Conservation (phyloP, 208 protist genomes). For the Chromosphaera perkinsii region DNA sequence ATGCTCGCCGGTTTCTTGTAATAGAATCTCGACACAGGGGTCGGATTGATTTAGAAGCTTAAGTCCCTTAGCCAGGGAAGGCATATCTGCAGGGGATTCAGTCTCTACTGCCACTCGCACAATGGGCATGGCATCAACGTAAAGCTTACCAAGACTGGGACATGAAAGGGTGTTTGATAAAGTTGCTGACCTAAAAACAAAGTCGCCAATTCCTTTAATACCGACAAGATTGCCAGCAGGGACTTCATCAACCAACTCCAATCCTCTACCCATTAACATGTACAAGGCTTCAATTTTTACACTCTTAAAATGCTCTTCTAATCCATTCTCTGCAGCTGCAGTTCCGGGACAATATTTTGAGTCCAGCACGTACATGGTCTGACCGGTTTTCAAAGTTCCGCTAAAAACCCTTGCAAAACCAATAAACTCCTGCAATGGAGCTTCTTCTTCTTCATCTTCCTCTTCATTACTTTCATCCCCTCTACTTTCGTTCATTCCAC, state of each 20-base stretch:
- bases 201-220: conserved; percentile 78
- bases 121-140: conserved; percentile 67
- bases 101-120: conserved; percentile 89
- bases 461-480: conserved; percentile 16
- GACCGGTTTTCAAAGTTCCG: conserved; percentile 78
- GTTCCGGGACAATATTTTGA: conserved; percentile 57
- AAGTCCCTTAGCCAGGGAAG: conserved; percentile 69
- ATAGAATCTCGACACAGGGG: conserved; percentile 79
- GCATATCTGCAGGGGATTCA: conserved; percentile 58
- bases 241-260: conserved; percentile 74
- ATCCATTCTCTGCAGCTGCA: conserved; percentile 62
- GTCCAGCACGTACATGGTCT: conserved; percentile 54
- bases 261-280: conserved; percentile 81
- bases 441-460: conserved; percentile 38
- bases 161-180: conserved; percentile 56
- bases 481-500: background rate
- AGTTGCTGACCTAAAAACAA: conserved; percentile 87
- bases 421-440: conserved; percentile 69
- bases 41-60: conserved; percentile 88
- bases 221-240: conserved; percentile 76
- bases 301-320: background rate
- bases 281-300: conserved; percentile 39
- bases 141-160: conserved; percentile 71
- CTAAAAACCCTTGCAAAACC: conserved; percentile 89
- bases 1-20: conserved; percentile 88